Base-by-base conservation (phyloP, 495 filamentous ascomycete genomes). In the Hypoxylon rickii region DNA sequence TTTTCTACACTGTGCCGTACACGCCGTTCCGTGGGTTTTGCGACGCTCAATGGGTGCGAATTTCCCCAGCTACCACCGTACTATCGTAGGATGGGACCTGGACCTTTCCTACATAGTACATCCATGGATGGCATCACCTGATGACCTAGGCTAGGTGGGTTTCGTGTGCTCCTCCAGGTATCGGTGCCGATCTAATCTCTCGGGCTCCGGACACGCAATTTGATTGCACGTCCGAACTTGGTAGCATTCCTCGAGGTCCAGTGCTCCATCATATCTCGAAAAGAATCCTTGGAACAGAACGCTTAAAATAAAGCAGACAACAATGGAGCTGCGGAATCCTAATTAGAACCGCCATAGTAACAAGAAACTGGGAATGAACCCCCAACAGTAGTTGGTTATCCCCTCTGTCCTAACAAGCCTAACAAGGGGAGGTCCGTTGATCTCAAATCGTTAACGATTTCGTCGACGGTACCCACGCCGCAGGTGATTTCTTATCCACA, bases 91-190 rank as follows among this genome's bases (percentile, higher is more conserved):
- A 32, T 39, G 32, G 34, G 31, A 48, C 24, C 36, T 36, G 37
- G 34, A 38, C 18, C 16, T 32, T 7, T 26, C 22, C 40, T 21
- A 46, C n/a, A n/a, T n/a, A n/a, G n/a, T n/a, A n/a, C n/a, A n/a
- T n/a, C n/a, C n/a, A n/a, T n/a, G n/a, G n/a, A n/a, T n/a, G n/a
- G 24, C 38, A 39, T 26, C 47, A 42, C 15, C 21, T 42, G 55
- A 39, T 17, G 18, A 3, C 41, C 58, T 20, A 37, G 6, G 7
- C 44, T 29, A 20, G 48, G 46, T 12, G 21, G 22, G 58, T 56
- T 51, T 53, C 52, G 58, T 57, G 49, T 62, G 58, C 38, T 56
- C 58, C 58, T 51, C 32, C n/a, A n/a, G n/a, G n/a, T n/a, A n/a
- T n/a, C n/a, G n/a, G n/a, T n/a, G n/a, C n/a, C n/a, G n/a, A n/a